Evolutionary conservation across 179 eudicot species (phyloP), one percentile per base, ranked within the genome.

Genomic region (Beta corolliflora): DNA sequence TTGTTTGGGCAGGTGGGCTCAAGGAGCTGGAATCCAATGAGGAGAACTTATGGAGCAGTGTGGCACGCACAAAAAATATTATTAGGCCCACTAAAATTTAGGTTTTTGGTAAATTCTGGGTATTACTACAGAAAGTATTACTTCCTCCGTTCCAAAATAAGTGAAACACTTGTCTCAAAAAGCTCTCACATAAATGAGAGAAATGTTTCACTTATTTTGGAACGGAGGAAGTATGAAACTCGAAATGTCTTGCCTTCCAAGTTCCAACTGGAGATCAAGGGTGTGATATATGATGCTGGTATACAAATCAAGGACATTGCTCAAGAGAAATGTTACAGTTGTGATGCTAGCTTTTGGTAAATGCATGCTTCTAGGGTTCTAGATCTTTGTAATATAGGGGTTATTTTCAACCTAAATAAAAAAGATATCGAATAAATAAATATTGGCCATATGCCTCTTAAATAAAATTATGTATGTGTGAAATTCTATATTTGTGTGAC

Each of bases 301-400:
- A 83, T 91, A 23, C 94, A 91, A 72, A 86, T 94, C 13, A 85
- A 65, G 55, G 93, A 92, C 56, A 77, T 93, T 78, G 92, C 95
- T 4, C 85, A 85, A 29, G 97, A 90, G 75, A 86, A 86, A 3
- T 94, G 98, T 64, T 78, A 83, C 36, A 85, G 75, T 7, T 94
- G 97, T 78, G 90, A 91, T 71, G 78, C 21, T 2, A 46, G 70
- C 53, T 69, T 70, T 46, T 76, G 86, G 58, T 84, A 77, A 2
- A 36, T 77, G 55, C 16, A 3, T 61, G 21, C 13, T 7, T 2
- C 2, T 46, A 5, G 9, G 11, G 16, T 4, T 19, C 52, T n/a
- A n/a, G n/a, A n/a, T n/a, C n/a, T n/a, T n/a, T n/a, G n/a, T n/a
- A n/a, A n/a, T 50, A 50, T 50, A 4, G 53, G 53, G 53, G 5